These are phyloP conservation scores for Naegleria fowleri DNA, from an alignment of 208 protist species.

Conservation along the genomic window DNA sequence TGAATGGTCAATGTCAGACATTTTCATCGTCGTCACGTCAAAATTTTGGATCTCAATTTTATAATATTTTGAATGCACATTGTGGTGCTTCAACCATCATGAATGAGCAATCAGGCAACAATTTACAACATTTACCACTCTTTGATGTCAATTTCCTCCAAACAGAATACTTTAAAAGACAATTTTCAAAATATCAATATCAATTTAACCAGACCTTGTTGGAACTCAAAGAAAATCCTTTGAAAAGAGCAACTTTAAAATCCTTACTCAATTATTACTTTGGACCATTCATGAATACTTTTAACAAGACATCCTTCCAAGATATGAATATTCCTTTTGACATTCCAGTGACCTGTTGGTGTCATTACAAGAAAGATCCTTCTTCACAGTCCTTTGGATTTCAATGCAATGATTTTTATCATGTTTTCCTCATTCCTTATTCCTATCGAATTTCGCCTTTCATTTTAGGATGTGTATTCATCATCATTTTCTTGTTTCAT, in stretches of 20 bases:
- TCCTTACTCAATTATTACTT: background rate
- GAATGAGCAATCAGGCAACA: too few species aligned
- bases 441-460: background rate
- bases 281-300: background rate
- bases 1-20: too few species aligned
- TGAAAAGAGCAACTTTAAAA: background rate
- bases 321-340: background rate
- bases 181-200: background rate
- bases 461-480: background rate
- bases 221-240: background rate
- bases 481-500: background rate
- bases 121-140: background rate
- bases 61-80: too few species aligned
- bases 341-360: background rate
- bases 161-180: background rate
- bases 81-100: too few species aligned
- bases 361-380: background rate
- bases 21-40: too few species aligned
- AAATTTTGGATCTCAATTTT: too few species aligned
- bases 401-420: background rate
- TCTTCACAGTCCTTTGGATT: background rate
- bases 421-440: background rate
- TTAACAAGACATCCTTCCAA: background rate
- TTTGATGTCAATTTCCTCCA: background rate
- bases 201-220: background rate